A percentile compares a stretch with the other conserved stretches of the same genome.
These are phyloP conservation scores for Yamadazyma paraphyllophila DNA, from an alignment of 805 yeast genomes.

Conservation along the genomic window DNA sequence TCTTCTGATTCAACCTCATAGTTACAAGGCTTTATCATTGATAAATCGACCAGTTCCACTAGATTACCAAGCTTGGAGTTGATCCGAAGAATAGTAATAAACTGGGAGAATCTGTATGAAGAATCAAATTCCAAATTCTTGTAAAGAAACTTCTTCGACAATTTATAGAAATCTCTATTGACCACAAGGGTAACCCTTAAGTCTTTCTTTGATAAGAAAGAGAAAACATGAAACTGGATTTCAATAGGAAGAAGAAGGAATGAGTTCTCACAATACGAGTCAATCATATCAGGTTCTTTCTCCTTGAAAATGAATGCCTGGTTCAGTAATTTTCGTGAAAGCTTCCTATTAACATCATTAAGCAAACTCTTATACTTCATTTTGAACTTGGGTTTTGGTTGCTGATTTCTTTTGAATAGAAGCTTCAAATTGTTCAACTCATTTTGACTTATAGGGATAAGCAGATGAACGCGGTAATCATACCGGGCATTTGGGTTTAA, in stretches of 20 bases:
- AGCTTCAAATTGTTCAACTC: constrained; percentile 23
- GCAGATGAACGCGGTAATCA: constrained; percentile 48
- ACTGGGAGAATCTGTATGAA: constrained; percentile 78
- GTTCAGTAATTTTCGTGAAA: constrained; percentile 27
- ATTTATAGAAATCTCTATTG: constrained; percentile 46
- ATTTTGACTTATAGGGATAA: constrained; percentile 36
- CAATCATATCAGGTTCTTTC: background rate
- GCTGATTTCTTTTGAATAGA: constrained; percentile 4
- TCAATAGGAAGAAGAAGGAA: constrained; percentile 39
- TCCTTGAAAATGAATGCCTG: constrained; percentile 1
- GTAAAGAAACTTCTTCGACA: constrained; percentile 58
- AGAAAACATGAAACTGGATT: constrained; percentile 37
- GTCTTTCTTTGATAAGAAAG: constrained; percentile 32
- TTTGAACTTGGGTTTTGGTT: constrained; percentile 22
- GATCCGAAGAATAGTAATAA: constrained; percentile 63
- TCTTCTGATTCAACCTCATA: constrained; percentile 14
- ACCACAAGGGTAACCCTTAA: constrained; percentile 48
- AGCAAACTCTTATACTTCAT: constrained; percentile 50
- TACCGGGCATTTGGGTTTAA: constrained; percentile 48
- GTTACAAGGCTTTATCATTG: constrained; percentile 40
- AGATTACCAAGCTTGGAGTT: constrained; percentile 53
- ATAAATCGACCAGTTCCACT: constrained; percentile 59
- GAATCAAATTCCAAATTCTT: constrained; percentile 55
- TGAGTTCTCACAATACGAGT: background rate
- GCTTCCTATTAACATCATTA: constrained; percentile 46